phyloP scores from a whole-genome alignment of 805 yeast genomes.

The Lachancea sp. region DNA sequence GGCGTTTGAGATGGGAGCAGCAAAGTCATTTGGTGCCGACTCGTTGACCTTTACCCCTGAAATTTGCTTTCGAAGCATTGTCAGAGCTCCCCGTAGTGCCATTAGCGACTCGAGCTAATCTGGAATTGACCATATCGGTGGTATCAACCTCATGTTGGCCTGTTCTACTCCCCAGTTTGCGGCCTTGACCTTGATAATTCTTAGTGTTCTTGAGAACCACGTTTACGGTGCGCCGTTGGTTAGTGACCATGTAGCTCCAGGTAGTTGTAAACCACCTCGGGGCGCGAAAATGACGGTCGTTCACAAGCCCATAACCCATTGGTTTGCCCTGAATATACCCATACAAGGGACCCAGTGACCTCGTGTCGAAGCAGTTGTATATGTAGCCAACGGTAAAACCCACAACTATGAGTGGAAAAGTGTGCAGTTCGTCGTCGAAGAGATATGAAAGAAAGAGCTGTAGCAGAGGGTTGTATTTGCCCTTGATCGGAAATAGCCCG shows the following conservation, averaged over 20 bases:
- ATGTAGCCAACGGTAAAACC: conserved; percentile 54
- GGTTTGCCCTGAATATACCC: conserved; percentile 26
- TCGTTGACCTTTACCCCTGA: conserved; percentile 13
- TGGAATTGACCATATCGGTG: background rate
- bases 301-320: conserved; percentile 7
- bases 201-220: conserved; percentile 1
- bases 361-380: conserved; percentile 57
- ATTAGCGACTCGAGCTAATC: background rate
- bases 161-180: conserved; percentile 29
- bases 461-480: conserved; percentile 43
- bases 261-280: conserved; percentile 11
- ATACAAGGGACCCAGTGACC: conserved; percentile 44
- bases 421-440: conserved; percentile 39
- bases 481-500: conserved; percentile 49
- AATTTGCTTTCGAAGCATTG: conserved; percentile 4
- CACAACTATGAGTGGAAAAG: conserved; percentile 39
- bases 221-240: conserved; percentile 1
- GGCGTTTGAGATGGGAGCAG: too few species aligned
- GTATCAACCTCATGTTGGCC: background rate
- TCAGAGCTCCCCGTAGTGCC: background rate
- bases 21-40: conserved; percentile 6
- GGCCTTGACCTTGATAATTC: conserved; percentile 30
- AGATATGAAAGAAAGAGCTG: conserved; percentile 37
- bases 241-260: conserved; percentile 4
- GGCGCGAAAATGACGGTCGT: conserved; percentile 12